phyloP scores from a whole-genome alignment of 371 early-diverging fungal genomes.

The Zancudomyces culisetae region DNA sequence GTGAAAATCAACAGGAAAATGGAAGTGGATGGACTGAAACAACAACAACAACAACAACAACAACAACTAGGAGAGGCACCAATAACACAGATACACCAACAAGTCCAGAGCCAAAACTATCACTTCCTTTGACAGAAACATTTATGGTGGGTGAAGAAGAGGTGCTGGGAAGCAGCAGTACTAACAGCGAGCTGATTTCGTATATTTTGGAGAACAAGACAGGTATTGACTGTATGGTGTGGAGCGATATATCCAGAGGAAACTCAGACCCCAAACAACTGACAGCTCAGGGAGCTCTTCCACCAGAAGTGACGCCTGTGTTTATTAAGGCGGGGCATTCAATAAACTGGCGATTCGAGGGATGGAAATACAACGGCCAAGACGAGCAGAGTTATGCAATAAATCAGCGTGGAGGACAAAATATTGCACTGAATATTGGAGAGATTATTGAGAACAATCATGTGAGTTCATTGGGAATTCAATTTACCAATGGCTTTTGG shows the following conservation, averaged over 20 bases:
- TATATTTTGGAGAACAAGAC: slow-evolving; percentile 75
- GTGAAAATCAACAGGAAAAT: neutral
- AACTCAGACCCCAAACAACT: slow-evolving; percentile 6
- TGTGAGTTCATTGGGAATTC: slow-evolving; percentile 59
- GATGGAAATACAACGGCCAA: slow-evolving; percentile 86
- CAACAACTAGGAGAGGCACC: neutral
- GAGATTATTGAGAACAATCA: slow-evolving; percentile 35
- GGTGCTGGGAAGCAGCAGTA: slow-evolving; percentile 3
- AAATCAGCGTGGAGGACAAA: no score
- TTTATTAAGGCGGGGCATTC: slow-evolving; percentile 46
- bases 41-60: neutral
- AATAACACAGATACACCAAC: neutral
- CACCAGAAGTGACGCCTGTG: slow-evolving; percentile 25
- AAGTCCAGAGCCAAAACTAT: neutral
- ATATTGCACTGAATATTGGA: no score
- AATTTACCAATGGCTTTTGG: slow-evolving; percentile 73
- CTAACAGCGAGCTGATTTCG: slow-evolving; percentile 32
- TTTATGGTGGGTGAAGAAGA: neutral
- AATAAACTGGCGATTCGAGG: slow-evolving; percentile 85
- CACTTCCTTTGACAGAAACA: no score
- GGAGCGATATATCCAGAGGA: slow-evolving; percentile 42
- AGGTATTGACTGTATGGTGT: slow-evolving; percentile 71
- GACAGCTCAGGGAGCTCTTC: no score
- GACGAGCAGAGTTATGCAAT: no score
- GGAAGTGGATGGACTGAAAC: neutral